These are phyloP conservation scores for Edaphochlamys debaryana DNA, from an alignment of 139 green algal genomes.

Conservation along the genomic window DNA sequence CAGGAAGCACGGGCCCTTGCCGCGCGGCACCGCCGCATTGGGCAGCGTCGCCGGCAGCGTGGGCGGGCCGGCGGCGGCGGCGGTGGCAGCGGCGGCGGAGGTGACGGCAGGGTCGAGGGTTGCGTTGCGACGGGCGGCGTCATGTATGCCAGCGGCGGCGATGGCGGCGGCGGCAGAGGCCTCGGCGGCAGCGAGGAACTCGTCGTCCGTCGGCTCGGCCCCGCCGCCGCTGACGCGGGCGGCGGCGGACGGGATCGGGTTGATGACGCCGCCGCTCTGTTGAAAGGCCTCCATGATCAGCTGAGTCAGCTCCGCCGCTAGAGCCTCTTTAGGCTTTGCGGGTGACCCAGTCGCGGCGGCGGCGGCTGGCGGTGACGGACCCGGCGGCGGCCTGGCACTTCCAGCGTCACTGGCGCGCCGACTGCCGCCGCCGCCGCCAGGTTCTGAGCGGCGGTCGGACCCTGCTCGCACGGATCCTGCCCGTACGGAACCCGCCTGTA, in stretches of 20 bases:
- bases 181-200: background rate
- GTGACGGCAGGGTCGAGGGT: background rate
- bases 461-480: no score
- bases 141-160: no score
- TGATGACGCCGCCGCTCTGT: slow-evolving; percentile 32
- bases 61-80: background rate
- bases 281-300: slow-evolving; percentile 43
- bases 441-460: no score
- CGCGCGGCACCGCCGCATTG: slow-evolving; percentile 23
- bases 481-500: no score
- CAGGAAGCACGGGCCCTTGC: slow-evolving; percentile 21
- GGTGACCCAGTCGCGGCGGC: background rate
- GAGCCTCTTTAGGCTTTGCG: background rate
- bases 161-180: background rate
- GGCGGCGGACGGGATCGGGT: background rate
- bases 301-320: slow-evolving; percentile 28
- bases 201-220: background rate
- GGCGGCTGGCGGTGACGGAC: background rate
- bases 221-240: no score
- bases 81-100: background rate
- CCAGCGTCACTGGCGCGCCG: no score
- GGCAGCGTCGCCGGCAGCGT: slow-evolving; percentile 30
- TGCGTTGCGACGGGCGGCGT: no score
- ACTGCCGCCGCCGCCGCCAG: no score
- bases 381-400: background rate